Evolutionary conservation across 805 yeast genomes (phyloP).

Genomic region (Kodamaea jinghongensis): DNA sequence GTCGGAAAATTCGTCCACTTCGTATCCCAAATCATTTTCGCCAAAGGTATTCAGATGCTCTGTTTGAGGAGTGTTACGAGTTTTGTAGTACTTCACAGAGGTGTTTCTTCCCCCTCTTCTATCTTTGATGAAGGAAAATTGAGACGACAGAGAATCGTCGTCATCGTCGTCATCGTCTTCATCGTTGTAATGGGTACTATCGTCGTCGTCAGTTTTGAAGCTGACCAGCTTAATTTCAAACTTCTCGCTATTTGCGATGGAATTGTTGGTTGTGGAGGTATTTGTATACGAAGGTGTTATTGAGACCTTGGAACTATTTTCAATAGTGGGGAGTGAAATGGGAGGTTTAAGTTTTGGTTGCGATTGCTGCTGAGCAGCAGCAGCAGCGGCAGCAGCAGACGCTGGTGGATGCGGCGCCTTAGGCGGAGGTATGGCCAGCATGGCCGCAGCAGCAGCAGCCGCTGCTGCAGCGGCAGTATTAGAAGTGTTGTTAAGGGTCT

Average conservation of each 20-base stretch:
- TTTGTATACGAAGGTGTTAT: too few species aligned
- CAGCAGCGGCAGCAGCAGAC: constrained; percentile 1
- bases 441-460: constrained; percentile 11
- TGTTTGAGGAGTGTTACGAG: constrained; percentile 18
- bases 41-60: constrained; percentile 21
- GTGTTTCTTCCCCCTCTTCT: constrained; percentile 48
- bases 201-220: constrained; percentile 6
- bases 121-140: constrained; percentile 52
- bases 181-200: too few species aligned
- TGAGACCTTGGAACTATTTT: too few species aligned
- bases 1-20: constrained; percentile 23
- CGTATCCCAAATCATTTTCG: constrained; percentile 26
- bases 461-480: constrained; percentile 7
- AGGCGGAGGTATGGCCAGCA: constrained; percentile 1
- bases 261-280: background rate
- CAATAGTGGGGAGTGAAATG: constrained; percentile 1
- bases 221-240: constrained; percentile 13
- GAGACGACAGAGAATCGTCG: constrained; percentile 27
- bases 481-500: background rate
- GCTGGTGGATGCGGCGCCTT: background rate
- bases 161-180: constrained; percentile 8
- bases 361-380: constrained; percentile 2
- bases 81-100: constrained; percentile 53
- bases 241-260: constrained; percentile 9
- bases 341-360: constrained; percentile 7